Conservation (phyloP, 352 stramenopile species). For the Thalassiosira exigua region DNA sequence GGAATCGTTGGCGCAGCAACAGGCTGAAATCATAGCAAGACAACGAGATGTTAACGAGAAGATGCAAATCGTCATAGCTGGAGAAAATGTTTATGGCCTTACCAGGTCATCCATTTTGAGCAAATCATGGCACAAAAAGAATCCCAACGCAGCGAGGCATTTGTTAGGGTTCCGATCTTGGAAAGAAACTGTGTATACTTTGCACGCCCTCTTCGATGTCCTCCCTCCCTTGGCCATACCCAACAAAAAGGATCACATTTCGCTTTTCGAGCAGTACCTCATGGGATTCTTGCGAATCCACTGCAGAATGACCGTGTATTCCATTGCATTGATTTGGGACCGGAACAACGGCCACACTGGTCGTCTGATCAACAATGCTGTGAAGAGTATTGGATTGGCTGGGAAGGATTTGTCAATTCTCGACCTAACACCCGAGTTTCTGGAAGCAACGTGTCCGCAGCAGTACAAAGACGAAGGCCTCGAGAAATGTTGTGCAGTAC, state of each 20-base stretch:
- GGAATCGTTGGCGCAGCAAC: background rate
- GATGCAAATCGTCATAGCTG: background rate
- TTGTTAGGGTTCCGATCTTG: conserved; percentile 30
- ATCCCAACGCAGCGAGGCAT: conserved; percentile 11
- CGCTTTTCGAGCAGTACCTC: conserved; percentile 21
- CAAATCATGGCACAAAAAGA: conserved; percentile 9
- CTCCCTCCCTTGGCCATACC: conserved; percentile 2
- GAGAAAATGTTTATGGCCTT: background rate
- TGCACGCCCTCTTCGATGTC: conserved; percentile 26
- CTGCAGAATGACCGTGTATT: conserved; percentile 10
- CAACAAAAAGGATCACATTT: background rate
- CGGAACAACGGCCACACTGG: background rate
- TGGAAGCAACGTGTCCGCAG: conserved; percentile 24
- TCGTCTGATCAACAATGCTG: background rate
- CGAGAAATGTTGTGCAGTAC: conserved; percentile 24
- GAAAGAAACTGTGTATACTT: conserved; percentile 26
- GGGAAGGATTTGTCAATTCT: conserved; percentile 32
- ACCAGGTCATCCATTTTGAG: background rate
- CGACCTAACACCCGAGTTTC: conserved; percentile 25
- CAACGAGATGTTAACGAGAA: conserved; percentile 1
- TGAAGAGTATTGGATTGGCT: conserved; percentile 9
- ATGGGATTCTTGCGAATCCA: conserved; percentile 29
- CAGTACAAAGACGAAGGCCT: conserved; percentile 27
- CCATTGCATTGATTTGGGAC: conserved; percentile 20
- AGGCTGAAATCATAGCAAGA: background rate